Evolutionary conservation across 2,329 filamentous ascomycete species (phyloP).

Genomic region (Decorospora gaudefroyi): DNA sequence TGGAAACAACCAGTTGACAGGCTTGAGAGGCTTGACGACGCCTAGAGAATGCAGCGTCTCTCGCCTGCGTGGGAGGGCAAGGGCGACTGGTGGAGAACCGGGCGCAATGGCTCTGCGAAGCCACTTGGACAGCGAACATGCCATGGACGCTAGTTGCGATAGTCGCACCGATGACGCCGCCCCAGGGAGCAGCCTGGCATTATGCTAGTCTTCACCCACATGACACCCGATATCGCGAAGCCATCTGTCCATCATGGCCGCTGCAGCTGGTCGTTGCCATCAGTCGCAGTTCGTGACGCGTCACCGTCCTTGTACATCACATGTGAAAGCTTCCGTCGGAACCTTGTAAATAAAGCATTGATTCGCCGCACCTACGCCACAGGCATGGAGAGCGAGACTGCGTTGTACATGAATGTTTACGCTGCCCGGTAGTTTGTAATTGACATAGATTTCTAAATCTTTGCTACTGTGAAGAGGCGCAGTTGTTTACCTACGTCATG

Average conservation of each 20-base stretch:
- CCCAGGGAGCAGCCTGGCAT: not conserved
- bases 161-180: conserved; percentile 29
- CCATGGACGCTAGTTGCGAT: conserved; percentile 21
- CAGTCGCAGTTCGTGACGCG: too few species aligned
- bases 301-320: not conserved
- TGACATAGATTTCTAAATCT: too few species aligned
- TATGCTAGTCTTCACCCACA: not conserved
- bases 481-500: conserved; percentile 1
- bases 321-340: not conserved
- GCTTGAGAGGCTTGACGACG: conserved; percentile 6
- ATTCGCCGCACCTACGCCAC: not conserved
- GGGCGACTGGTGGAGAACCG: conserved; percentile 4
- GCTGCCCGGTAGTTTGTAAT: too few species aligned
- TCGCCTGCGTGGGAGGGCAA: conserved; percentile 2
- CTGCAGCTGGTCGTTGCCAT: too few species aligned
- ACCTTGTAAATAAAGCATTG: conserved; percentile 2
- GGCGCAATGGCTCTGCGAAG: conserved; percentile 10
- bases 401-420: not conserved
- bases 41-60: conserved; percentile 2
- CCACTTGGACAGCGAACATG: conserved; percentile 13
- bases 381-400: not conserved
- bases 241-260: too few species aligned
- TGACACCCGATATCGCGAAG: too few species aligned
- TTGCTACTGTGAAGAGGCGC: not conserved
- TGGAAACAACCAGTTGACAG: conserved; percentile 15